phyloP scores from a whole-genome alignment of 2,329 filamentous ascomycete genomes.

The Penicillium brasilianum region DNA sequence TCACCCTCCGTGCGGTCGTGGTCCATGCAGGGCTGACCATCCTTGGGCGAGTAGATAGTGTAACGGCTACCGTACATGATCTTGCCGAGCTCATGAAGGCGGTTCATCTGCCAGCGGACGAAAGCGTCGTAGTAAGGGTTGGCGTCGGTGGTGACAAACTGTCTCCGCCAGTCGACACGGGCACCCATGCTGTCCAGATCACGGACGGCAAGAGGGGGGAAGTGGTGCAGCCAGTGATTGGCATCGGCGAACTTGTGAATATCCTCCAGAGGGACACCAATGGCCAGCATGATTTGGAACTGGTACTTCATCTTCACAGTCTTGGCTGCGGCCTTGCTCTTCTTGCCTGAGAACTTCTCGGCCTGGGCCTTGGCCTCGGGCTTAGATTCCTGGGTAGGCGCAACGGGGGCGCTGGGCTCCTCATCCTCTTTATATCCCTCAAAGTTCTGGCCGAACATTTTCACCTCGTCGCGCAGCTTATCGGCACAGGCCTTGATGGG shows the following conservation, averaged over 20 bases:
- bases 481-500: constrained; percentile 97
- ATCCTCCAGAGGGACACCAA: constrained; percentile 84
- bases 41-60: constrained; percentile 90
- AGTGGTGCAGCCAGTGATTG: constrained; percentile 89
- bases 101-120: constrained; percentile 96
- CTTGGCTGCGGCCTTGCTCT: constrained; percentile 90
- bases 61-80: constrained; percentile 93
- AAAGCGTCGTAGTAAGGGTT: constrained; percentile 98
- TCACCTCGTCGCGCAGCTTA: constrained; percentile 88
- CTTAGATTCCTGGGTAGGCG: constrained; percentile 61
- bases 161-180: constrained; percentile 89
- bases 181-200: constrained; percentile 85
- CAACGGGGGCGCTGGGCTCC: constrained; percentile 53
- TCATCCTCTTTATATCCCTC: constrained; percentile 73
- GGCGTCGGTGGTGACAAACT: constrained; percentile 91
- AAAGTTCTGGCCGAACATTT: constrained; percentile 86
- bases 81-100: constrained; percentile 84
- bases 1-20: constrained; percentile 83
- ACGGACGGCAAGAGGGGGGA: constrained; percentile 76
- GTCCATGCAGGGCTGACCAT: constrained; percentile 85
- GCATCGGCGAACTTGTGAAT: constrained; percentile 93
- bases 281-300: constrained; percentile 90
- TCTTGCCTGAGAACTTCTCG: constrained; percentile 90
- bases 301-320: constrained; percentile 94
- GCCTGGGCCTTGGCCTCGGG: constrained; percentile 76